These are phyloP conservation scores for Fusarium odoratissimum DNA, from an alignment of 2,329 filamentous ascomycete species.

Conservation along the genomic window DNA sequence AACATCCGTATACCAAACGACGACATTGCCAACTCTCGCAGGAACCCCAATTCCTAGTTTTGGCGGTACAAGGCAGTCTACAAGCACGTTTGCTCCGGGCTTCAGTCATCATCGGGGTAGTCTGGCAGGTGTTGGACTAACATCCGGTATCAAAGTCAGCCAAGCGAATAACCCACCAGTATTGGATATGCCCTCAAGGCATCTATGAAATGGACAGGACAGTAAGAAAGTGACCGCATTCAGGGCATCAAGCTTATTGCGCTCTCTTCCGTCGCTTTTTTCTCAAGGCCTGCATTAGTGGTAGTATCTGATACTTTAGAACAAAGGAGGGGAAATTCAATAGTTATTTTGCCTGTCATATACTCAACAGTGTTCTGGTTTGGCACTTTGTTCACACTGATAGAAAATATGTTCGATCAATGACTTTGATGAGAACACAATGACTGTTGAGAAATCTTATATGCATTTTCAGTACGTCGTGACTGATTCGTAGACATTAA, in stretches of 20 bases:
- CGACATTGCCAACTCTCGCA: constrained; percentile 7
- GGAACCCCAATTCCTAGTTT: constrained; percentile 18
- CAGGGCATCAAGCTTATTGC: background rate
- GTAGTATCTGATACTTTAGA: background rate
- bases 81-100: constrained; percentile 17
- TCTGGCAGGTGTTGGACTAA: constrained; percentile 45
- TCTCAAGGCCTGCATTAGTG: background rate
- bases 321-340: background rate
- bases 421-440: background rate
- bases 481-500: background rate
- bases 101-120: constrained; percentile 38
- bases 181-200: constrained; percentile 23
- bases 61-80: constrained; percentile 12
- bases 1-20: constrained; percentile 12
- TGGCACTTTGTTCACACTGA: constrained; percentile 10
- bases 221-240: background rate
- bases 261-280: background rate
- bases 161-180: constrained; percentile 38
- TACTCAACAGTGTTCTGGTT: background rate
- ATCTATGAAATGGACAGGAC: constrained; percentile 8
- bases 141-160: constrained; percentile 48
- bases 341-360: background rate
- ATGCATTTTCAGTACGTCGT: background rate
- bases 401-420: background rate
- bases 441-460: background rate